Base-by-base conservation (phyloP, 2,329 filamentous ascomycete genomes). In the Calonectria pseudoturangicola region DNA sequence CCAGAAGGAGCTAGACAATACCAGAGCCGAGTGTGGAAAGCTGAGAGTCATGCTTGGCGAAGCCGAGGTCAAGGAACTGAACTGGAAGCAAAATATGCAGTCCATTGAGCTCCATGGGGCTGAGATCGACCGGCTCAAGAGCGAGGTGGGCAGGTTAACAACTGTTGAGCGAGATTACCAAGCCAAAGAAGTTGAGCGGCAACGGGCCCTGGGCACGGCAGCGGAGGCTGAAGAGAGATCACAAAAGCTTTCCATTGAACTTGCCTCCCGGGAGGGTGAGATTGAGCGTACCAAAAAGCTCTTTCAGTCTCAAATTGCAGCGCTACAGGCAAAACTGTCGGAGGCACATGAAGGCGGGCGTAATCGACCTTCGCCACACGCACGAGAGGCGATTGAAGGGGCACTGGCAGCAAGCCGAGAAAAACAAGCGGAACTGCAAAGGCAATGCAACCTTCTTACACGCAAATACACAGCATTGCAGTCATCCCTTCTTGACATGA, bases 51-150 rank as follows among this genome's bases (percentile, higher is more conserved):
- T 95, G 5, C 87, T 96, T 0, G 91, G 93, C 45, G 90, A 91
- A 39, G 91, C 90, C 0, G 94, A 97, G 82, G 90, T 92, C 7
- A 90, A 91, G 72, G 93, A 94, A 78, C 83, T 93, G 39, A 88
- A 88, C 67, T 88, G 89, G 70, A 88, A 91, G 72, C 92, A 95
- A 78, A 90, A 91, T 68, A 86, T 93, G 76, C 89, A 92, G 77
- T 89, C 91, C 13, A 88, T 92, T 41, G 89, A 93, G 79, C 87
- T 89, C 18, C 89, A 90, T 65, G 85, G 90, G 3, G 87, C 89
- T 62, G 91, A 94, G 76, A 84, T 93, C 58, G 89, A 91, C 72
- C 85, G 87, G 41, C 84, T 95, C 18, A 89, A 89, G 70, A 84
- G 84, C 0, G 90, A 94, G 75, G 88, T 93, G 2, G 86, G 88